These are phyloP conservation scores for Citrus sinensis DNA, from an alignment of 345 rosid genomes.

Conservation along the genomic window DNA sequence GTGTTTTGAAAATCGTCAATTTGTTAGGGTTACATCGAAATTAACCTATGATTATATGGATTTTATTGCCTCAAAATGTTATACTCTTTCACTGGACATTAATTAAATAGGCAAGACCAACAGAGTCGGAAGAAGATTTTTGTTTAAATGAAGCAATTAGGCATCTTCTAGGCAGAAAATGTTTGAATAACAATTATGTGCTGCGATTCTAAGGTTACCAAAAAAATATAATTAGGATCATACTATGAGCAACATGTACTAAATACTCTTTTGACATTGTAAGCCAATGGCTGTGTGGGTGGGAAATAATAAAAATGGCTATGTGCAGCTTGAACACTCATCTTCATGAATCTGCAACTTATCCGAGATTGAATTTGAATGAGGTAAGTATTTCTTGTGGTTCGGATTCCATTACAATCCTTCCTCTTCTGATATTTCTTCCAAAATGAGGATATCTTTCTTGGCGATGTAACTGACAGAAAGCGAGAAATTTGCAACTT, in stretches of 20 bases:
- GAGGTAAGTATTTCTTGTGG: not conserved
- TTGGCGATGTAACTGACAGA: not conserved
- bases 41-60: too few relatives aligned
- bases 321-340: not conserved
- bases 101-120: not conserved
- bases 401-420: not conserved
- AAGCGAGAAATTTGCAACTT: not conserved
- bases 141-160: not conserved
- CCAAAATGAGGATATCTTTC: not conserved
- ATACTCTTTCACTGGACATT: not conserved
- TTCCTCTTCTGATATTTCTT: not conserved
- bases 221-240: not conserved
- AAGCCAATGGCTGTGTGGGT: not conserved
- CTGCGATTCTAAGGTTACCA: not conserved
- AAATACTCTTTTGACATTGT: not conserved
- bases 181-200: not conserved
- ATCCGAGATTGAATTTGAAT: not conserved
- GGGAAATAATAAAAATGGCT: not conserved
- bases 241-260: not conserved
- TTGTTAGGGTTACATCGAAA: too few relatives aligned
- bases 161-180: not conserved
- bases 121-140: not conserved
- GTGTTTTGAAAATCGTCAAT: too few relatives aligned
- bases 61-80: not conserved
- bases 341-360: not conserved